These are phyloP conservation scores for Paramecium sexaurelia DNA, from an alignment of 73 alveolate species.

Conservation along the genomic window DNA sequence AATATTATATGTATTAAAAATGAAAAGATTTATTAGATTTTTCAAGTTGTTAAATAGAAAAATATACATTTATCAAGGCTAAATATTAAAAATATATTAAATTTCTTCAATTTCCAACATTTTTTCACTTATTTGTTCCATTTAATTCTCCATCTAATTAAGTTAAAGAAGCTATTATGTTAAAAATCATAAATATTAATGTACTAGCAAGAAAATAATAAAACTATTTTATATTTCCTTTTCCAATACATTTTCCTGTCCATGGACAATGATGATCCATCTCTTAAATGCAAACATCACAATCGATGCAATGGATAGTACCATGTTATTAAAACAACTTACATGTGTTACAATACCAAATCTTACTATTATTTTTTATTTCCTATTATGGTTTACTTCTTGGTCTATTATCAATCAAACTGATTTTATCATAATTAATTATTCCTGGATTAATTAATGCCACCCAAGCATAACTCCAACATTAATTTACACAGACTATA, in stretches of 20 bases:
- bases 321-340: conserved; percentile 24
- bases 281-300: conserved; percentile 76
- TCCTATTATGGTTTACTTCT: background rate
- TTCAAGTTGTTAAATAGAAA: background rate
- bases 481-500: background rate
- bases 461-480: conserved; percentile 36
- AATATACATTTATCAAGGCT: background rate
- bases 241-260: conserved; percentile 83
- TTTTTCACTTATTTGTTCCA: background rate
- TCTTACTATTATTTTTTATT: background rate
- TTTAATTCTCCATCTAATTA: background rate
- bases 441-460: conserved; percentile 68
- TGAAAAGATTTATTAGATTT: background rate
- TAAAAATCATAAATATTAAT: conserved; percentile 60
- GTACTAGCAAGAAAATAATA: conserved; percentile 62
- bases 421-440: background rate
- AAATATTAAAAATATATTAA: background rate
- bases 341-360: conserved; percentile 69
- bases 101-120: background rate
- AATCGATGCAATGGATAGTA: conserved; percentile 76
- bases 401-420: background rate
- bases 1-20: background rate
- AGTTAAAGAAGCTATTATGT: background rate
- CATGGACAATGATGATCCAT: conserved; percentile 87
- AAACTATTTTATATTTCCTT: conserved; percentile 65